Conservation (phyloP, 768 basidiomycete genomes). For the Leucocoprinus birnbaumii region DNA sequence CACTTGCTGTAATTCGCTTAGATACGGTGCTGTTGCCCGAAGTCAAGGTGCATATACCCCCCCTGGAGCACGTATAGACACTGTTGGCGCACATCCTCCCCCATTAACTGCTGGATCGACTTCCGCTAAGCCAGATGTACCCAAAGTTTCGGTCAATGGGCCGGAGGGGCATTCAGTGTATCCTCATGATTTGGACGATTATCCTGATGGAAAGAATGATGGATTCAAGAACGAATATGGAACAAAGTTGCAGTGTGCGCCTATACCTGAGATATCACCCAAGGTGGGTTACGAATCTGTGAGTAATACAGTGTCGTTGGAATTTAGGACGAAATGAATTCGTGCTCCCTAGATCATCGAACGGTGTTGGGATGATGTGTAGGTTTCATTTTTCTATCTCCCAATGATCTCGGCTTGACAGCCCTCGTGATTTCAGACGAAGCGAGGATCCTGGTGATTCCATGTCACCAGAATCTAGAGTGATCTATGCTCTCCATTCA, state of each 20-base stretch:
- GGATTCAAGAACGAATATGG: conserved; percentile 56
- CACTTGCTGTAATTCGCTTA: conserved; percentile 29
- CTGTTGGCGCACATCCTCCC: conserved; percentile 25
- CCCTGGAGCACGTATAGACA: conserved; percentile 73
- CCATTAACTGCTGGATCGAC: conserved; percentile 18
- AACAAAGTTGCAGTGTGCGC: conserved; percentile 33
- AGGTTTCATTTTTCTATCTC: too few relatives aligned
- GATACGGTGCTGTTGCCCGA: conserved; percentile 92
- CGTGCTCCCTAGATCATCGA: too few relatives aligned
- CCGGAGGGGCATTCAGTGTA: conserved; percentile 64
- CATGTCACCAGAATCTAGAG: too few relatives aligned
- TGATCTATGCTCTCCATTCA: too few relatives aligned
- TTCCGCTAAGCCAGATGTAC: conserved; percentile 45
- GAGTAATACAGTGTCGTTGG: conserved; percentile 7
- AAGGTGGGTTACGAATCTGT: conserved; percentile 48
- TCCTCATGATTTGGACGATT: conserved; percentile 57
- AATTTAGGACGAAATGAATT: too few relatives aligned
- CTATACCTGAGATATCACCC: conserved; percentile 55
- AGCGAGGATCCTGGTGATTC: too few relatives aligned
- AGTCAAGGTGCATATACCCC: conserved; percentile 90
- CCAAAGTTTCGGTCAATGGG: conserved; percentile 74
- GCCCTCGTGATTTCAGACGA: too few relatives aligned
- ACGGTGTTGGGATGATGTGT: too few relatives aligned
- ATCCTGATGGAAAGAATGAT: conserved; percentile 35
- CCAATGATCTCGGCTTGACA: too few relatives aligned